A percentile compares a stretch with the other conserved stretches of the same genome.
Evolutionary conservation across 2,329 filamentous ascomycete genomes (phyloP).

Genomic region (Fusarium sarcochroum): DNA sequence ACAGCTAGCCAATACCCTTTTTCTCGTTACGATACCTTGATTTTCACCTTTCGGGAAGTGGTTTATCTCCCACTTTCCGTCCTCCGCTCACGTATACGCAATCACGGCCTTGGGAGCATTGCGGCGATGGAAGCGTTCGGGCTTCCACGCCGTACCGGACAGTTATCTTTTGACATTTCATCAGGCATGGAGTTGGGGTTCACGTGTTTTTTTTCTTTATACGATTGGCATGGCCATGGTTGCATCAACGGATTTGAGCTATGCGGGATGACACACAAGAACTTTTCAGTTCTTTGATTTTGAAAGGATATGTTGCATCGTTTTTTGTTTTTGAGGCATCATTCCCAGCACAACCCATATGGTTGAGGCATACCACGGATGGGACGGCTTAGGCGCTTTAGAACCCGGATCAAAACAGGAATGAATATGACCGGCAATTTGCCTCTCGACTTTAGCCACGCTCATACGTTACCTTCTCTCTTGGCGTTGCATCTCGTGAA

Average conservation of each 20-base stretch:
- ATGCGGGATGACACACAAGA: slow-evolving; percentile 30
- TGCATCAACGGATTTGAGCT: slow-evolving; percentile 41
- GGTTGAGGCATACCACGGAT: slow-evolving; percentile 25
- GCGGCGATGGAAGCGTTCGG: slow-evolving; percentile 28
- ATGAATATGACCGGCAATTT: slow-evolving; percentile 39
- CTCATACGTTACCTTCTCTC: slow-evolving; percentile 14
- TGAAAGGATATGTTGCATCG: slow-evolving; percentile 34
- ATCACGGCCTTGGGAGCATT: slow-evolving; percentile 41
- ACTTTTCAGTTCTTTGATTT: slow-evolving; percentile 31
- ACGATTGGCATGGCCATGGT: slow-evolving; percentile 38
- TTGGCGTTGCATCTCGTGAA: slow-evolving; percentile 30
- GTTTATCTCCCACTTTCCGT: slow-evolving; percentile 22
- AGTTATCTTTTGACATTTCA: slow-evolving; percentile 38
- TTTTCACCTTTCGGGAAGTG: slow-evolving; percentile 26
- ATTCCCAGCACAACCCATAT: slow-evolving; percentile 5
- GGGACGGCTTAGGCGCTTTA: slow-evolving; percentile 38
- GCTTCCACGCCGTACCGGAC: slow-evolving; percentile 27
- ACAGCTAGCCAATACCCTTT: slow-evolving; percentile 12
- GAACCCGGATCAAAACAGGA: slow-evolving; percentile 37
- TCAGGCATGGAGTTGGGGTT: slow-evolving; percentile 43
- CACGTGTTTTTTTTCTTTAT: slow-evolving; percentile 30
- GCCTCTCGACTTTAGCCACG: slow-evolving; percentile 25
- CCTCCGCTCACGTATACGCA: slow-evolving; percentile 31
- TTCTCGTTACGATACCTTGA: slow-evolving; percentile 24
- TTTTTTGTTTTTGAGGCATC: slow-evolving; percentile 24